Base-by-base conservation (phyloP, 768 basidiomycete genomes). In the Tephrocybe rancida region DNA sequence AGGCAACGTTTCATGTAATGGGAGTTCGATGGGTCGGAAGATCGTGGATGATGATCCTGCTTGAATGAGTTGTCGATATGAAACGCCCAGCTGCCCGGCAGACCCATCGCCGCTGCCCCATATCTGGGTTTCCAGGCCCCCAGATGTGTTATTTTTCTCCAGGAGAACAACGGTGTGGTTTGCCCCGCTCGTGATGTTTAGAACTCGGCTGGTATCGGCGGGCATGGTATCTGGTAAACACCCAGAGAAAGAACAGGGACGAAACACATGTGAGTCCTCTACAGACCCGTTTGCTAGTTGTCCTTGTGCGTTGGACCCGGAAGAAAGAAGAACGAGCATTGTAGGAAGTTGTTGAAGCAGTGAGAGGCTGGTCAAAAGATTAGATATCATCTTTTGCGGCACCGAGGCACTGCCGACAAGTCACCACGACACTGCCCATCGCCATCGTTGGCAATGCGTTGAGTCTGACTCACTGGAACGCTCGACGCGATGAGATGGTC, bases 81-180 rank as follows among this genome's bases (percentile, higher is more conserved):
- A 61, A 0, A 67, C 72, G 5, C 91, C 92, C 1, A 95, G 81
- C 60, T 96, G 95, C 0, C 91, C 90, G 46, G 68, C 71, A 1
- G 73, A 65, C 19, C 87, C 86, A 51, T 89, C 86, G 3, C 95
- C 95, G 51, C 82, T 82, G 0, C 85, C 91, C 84, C 90, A 92
- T 5, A 95, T 65, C 47, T 82, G 77, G 11, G 57, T 65, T 1
- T 45, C 57, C 13, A 29, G 42, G 25, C 16, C 26, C 11, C 62
- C 65, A 35, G 54, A 46, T 19, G 43, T 34, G 11, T 64, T 66
- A n/a, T 57, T 54, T 7, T 47, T 25, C 52, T 74, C 72, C n/a
- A 90, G 65, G 11, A 96, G 76, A 6, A 85, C 65, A 0, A 96
- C 67, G 0, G 93, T 87, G 63, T 96, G 94, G 57, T 91, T 92